Conservation (phyloP, 192 early-diverging fungal species). For the Coemansia guatemalensis region DNA sequence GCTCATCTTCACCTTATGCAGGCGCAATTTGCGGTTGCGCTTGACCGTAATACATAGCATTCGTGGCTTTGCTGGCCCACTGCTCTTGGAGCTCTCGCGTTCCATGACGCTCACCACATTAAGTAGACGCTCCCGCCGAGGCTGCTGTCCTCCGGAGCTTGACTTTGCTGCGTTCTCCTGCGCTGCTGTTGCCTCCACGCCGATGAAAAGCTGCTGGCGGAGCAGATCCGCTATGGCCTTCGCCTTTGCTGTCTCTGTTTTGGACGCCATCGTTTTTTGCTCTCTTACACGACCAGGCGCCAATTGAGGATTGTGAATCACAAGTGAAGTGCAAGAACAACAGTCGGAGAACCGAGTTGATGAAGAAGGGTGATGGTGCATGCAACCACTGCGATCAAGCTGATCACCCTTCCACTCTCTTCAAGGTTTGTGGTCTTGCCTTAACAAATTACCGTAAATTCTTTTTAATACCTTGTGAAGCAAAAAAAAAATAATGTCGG, state of each 20-base stretch:
- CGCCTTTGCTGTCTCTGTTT: constrained; percentile 42
- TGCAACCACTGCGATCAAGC: too few relatives aligned
- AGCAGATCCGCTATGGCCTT: constrained; percentile 45
- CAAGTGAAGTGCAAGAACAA: not conserved
- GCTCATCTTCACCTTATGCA: constrained; percentile 52
- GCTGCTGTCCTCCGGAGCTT: constrained; percentile 37
- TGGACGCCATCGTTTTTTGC: constrained; percentile 23
- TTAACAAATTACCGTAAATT: too few relatives aligned
- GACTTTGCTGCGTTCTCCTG: constrained; percentile 40
- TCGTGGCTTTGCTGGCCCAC: constrained; percentile 42
- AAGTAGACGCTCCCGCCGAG: constrained; percentile 48
- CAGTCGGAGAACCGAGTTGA: constrained; percentile 12
- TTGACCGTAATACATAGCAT: constrained; percentile 50
- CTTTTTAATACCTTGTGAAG: not conserved
- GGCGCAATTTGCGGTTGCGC: constrained; percentile 49
- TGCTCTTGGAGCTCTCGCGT: constrained; percentile 40
- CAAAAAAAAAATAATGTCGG: constrained; percentile 52
- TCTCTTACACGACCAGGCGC: not conserved
- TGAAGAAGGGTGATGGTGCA: too few relatives aligned
- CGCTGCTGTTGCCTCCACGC: constrained; percentile 42
- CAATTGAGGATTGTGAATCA: not conserved
- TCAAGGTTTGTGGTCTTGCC: too few relatives aligned
- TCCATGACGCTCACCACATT: constrained; percentile 52
- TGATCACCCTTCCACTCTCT: too few relatives aligned
- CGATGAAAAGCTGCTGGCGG: constrained; percentile 42